Base-by-base conservation (phyloP, 495 filamentous ascomycete species). In the Pyronema domesticum region DNA sequence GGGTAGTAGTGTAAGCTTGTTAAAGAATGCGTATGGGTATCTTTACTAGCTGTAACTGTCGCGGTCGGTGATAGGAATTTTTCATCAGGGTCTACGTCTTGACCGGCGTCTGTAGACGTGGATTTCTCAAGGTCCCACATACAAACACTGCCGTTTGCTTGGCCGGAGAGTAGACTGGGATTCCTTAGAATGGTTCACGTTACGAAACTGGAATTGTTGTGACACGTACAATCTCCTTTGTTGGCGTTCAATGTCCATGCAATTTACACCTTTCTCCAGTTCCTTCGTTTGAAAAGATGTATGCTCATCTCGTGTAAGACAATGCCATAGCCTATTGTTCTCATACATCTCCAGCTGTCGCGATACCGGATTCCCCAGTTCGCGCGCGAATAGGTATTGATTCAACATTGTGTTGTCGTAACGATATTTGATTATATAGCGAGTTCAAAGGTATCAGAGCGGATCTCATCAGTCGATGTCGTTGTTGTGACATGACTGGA, bases 1-100 rank as follows among this genome's bases (percentile, higher is more conserved):
- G 89, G 86, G 61, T 91, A 94, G 69, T 93, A 93, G 1, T 76
- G 84, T 39, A 94, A 68, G 37, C 87, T 81, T 1, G 88, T 94
- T 51, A 94, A 81, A 49, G 85, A 82, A 59, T 81, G 84, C 46
- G 76, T 83, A 65, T 91, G 85, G 9, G 76, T 72, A 14, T 61
- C 60, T 40, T 72, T 62, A 14, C 71, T 69, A 7, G 68, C 9
- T 6, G 55, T 40, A 36, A 62, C 40, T 30, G 48, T 53, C 37
- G 51, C 51, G 34, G 15, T 17, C 6, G 60, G 48, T 37, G 23
- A 30, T 30, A 30, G 5, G 5, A 30, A 30, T 1, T 30, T 30
- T 5, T 30, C 23, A 30, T 30, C 23, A 2, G 23, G 5, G 2
- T 30, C 23, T 58, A 30, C 14, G 49, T 14, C 37, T 11, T 46